phyloP scores from a whole-genome alignment of 2,329 filamentous ascomycete genomes.

The Venturia aucupariae region DNA sequence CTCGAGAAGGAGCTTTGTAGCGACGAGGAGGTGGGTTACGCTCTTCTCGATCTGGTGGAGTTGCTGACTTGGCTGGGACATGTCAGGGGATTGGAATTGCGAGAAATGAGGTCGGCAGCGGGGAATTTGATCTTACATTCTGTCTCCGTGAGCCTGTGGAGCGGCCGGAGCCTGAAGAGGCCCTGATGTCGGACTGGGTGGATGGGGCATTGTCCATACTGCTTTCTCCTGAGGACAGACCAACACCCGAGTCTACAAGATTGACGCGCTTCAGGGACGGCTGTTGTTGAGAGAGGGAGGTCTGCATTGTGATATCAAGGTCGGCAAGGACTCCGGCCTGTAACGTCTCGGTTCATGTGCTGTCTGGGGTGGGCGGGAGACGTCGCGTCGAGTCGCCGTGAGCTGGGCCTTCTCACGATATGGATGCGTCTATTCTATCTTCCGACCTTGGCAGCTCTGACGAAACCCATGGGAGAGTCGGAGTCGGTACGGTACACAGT shows the following conservation, averaged over 20 bases:
- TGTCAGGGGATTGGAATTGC: not conserved
- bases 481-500: too few relatives aligned
- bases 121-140: constrained; percentile 15
- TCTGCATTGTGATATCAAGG: not conserved
- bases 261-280: constrained; percentile 3
- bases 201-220: constrained; percentile 39
- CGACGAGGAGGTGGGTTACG: constrained; percentile 92
- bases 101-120: not conserved
- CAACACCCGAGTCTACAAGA: constrained; percentile 1
- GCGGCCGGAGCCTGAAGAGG: constrained; percentile 57
- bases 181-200: constrained; percentile 45
- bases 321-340: not conserved
- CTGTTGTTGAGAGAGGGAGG: not conserved
- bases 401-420: not conserved
- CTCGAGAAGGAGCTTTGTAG: constrained; percentile 94
- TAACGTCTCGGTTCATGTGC: not conserved
- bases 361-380: not conserved
- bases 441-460: not conserved
- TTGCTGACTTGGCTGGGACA: constrained; percentile 55
- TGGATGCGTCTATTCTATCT: not conserved
- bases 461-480: not conserved
- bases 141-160: constrained; percentile 37
- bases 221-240: constrained; percentile 22
- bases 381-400: not conserved
- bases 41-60: constrained; percentile 98